Conservation (phyloP, 495 filamentous ascomycete species). For the Lasiosphaeria miniovina region DNA sequence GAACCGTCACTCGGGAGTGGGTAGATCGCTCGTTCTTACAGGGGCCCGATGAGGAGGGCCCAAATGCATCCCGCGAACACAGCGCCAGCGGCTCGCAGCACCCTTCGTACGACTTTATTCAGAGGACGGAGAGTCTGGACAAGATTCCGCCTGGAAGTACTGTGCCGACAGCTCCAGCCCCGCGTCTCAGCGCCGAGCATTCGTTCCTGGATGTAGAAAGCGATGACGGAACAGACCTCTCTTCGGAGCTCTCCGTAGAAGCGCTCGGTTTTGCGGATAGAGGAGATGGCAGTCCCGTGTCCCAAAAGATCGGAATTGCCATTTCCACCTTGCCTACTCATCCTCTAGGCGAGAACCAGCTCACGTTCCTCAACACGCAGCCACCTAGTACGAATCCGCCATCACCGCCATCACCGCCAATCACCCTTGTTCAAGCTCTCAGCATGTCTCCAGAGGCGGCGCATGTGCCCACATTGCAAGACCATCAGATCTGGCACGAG, state of each 20-base stretch:
- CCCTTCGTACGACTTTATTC: slow-evolving; percentile 48
- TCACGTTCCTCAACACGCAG: slow-evolving; percentile 9
- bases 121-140: slow-evolving; percentile 45
- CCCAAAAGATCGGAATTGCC: slow-evolving; percentile 40
- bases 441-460: slow-evolving; percentile 41
- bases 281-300: slow-evolving; percentile 28
- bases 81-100: slow-evolving; percentile 34
- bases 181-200: slow-evolving; percentile 38
- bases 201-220: slow-evolving; percentile 67
- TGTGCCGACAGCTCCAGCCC: slow-evolving; percentile 6
- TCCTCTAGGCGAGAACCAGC: slow-evolving; percentile 49
- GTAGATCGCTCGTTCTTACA: slow-evolving; percentile 44
- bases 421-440: slow-evolving; percentile 64
- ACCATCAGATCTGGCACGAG: slow-evolving; percentile 41
- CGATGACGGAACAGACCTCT: slow-evolving; percentile 70
- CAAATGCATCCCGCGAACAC: slow-evolving; percentile 27
- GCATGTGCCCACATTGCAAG: slow-evolving; percentile 34
- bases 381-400: slow-evolving; percentile 53
- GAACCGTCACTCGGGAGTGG: slow-evolving; percentile 40
- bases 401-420: slow-evolving; percentile 76
- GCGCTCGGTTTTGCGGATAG: slow-evolving; percentile 50
- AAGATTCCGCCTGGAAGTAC: slow-evolving; percentile 30
- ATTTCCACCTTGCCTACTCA: slow-evolving; percentile 55
- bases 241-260: slow-evolving; percentile 76
- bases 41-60: slow-evolving; percentile 31